A percentile compares a stretch with the other conserved stretches of the same genome.
These are phyloP conservation scores for Salix arbutifolia DNA, from an alignment of 345 rosid genomes.

Conservation along the genomic window DNA sequence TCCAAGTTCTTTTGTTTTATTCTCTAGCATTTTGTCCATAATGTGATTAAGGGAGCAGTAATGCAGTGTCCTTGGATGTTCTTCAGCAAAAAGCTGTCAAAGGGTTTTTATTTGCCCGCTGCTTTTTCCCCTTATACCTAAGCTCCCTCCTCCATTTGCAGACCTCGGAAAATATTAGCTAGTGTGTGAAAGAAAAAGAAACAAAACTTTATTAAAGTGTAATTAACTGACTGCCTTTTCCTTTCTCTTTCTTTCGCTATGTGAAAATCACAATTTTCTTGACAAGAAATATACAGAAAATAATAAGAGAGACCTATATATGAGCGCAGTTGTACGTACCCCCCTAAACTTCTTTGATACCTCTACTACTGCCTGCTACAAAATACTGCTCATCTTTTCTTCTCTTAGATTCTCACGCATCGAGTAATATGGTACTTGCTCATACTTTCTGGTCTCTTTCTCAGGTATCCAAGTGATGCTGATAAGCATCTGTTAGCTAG, in stretches of 20 bases:
- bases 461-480: slow-evolving; percentile 99
- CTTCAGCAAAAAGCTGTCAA: slow-evolving; percentile 53
- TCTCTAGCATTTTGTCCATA: slow-evolving; percentile 17
- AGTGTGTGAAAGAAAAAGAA: neutral
- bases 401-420: slow-evolving; percentile 78
- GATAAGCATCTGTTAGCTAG: slow-evolving; percentile 98
- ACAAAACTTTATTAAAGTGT: slow-evolving; percentile 8
- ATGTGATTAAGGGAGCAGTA: slow-evolving; percentile 17
- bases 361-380: slow-evolving; percentile 9
- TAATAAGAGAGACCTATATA: slow-evolving; percentile 6
- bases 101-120: slow-evolving; percentile 32
- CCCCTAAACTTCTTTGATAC: slow-evolving; percentile 14
- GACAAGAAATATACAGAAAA: slow-evolving; percentile 1
- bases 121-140: slow-evolving; percentile 25
- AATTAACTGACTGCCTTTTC: slow-evolving; percentile 12
- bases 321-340: slow-evolving; percentile 30
- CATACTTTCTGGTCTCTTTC: slow-evolving; percentile 58
- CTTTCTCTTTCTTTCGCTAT: slow-evolving; percentile 15
- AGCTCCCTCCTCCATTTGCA: neutral
- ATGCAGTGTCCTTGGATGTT: slow-evolving; percentile 53
- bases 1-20: slow-evolving; percentile 34
- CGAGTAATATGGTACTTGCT: neutral
- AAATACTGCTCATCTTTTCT: slow-evolving; percentile 6
- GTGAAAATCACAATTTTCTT: slow-evolving; percentile 8
- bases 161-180: slow-evolving; percentile 15